Percentiles rank a stretch among this genome's conserved stretches.
Conservation (phyloP, 140 eudicot species). For the Erigeron philadelphicus region DNA sequence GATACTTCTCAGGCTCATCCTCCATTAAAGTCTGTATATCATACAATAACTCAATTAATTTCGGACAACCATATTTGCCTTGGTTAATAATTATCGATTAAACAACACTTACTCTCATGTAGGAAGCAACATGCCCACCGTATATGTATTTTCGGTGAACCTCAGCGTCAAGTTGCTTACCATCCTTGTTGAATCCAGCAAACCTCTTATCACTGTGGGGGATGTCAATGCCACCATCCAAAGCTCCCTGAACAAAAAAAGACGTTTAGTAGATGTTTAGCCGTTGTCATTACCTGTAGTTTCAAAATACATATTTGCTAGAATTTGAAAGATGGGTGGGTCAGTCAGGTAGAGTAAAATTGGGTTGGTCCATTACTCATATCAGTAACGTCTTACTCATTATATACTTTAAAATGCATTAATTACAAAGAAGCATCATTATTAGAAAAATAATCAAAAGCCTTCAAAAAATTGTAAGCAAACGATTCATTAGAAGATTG, state of each 20-base stretch:
- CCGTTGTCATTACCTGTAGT: background rate
- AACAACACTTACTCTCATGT: conserved; percentile 30
- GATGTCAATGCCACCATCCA: conserved; percentile 47
- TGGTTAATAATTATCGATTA: background rate
- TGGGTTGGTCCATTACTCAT: no score
- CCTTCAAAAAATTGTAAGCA: no score
- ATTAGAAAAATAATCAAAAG: no score
- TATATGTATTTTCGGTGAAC: conserved; percentile 39
- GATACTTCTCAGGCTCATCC: conserved; percentile 55
- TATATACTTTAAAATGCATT: no score
- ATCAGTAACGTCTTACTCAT: no score
- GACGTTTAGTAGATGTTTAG: background rate
- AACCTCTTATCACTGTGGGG: conserved; percentile 45
- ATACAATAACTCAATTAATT: background rate
- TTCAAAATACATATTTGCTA: background rate
- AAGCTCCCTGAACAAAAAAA: conserved; percentile 36
- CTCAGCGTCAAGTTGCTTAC: conserved; percentile 47
- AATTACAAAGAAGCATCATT: no score
- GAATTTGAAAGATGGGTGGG: background rate
- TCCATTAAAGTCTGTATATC: conserved; percentile 39
- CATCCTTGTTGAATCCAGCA: conserved; percentile 43
- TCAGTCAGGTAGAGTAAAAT: no score
- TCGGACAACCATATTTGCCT: background rate
- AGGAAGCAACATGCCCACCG: conserved; percentile 43
- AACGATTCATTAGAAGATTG: no score